Evolutionary conservation across 371 early-diverging fungal genomes (phyloP), one percentile per base, ranked within the genome.

Genomic region (Mortierella sp.): DNA sequence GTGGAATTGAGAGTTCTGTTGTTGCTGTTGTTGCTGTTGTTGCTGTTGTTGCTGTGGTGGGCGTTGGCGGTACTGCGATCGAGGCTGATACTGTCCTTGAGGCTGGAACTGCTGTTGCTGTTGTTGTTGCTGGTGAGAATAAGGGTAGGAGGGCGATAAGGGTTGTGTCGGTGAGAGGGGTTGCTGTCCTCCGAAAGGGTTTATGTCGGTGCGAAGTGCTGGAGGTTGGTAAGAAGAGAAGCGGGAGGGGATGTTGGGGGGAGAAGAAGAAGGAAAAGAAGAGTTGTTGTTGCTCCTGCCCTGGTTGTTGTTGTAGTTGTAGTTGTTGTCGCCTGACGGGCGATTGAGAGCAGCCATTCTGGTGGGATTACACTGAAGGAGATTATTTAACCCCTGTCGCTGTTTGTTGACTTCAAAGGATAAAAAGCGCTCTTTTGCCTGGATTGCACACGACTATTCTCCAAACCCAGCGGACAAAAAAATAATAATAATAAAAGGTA

Each of bases 51-150:
- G 71, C 41, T 41, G 72, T 60, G 55, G 54, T 51, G 75, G 75
- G 16, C 48, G 27, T 41, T 76, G 74, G 4, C 32, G 60, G 48
- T 74, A 74, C 24, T 49, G 68, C 32, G 32, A n/a, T 18, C 6
- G 51, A 54, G 44, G 75, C 63, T 60, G 72, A 8, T 75, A 48
- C 51, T 55, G 72, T 16, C 44, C 27, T 60, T 75, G 75, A 12
- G 56, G 54, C 18, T 76, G 74, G 16, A 32, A 60, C 35, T 65
- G 73, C 70, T 60, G 41, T 44, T 49, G 72, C 73, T 58, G 43
- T n/a, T 51, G 68, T 46, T 77, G 78, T 35, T 65, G 65, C 55
- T 78, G 78, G 38, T 72, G 58, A 35, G 41, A 75, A 60, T 60
- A 32, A 70, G 49, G 58, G 60, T 46, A 24, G 29, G 60, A 60